Conservation (phyloP, 1,284 basidiomycete species). For the Xerocomus minutiporus region DNA sequence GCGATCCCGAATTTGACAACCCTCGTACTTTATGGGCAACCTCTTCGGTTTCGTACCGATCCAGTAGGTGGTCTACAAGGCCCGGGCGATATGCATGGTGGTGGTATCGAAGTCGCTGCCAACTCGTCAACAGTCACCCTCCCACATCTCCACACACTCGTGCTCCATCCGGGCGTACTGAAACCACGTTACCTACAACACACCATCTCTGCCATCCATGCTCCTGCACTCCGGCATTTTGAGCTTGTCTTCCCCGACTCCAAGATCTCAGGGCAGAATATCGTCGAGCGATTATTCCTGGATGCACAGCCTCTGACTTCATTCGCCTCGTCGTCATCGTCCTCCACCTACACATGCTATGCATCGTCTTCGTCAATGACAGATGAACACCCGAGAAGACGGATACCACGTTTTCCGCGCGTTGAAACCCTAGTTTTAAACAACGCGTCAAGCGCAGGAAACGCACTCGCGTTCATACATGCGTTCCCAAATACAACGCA, state of each 20-base stretch:
- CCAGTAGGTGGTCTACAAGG: conserved; percentile 10
- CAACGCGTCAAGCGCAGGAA: conserved; percentile 23
- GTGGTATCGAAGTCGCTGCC: background rate
- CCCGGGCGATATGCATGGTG: conserved; percentile 1
- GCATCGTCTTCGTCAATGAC: background rate
- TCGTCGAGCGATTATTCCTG: conserved; percentile 21
- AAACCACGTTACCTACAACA: conserved; percentile 34
- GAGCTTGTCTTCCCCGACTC: conserved; percentile 33
- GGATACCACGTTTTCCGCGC: conserved; percentile 22
- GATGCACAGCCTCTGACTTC: conserved; percentile 4
- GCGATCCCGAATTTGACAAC: conserved; percentile 24
- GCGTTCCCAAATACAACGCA: conserved; percentile 22
- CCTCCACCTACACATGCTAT: conserved; percentile 7
- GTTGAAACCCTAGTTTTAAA: conserved; percentile 28
- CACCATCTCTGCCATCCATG: conserved; percentile 27
- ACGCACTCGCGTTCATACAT: conserved; percentile 25
- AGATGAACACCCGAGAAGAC: conserved; percentile 4
- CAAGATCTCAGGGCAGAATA: conserved; percentile 25
- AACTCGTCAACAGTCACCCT: conserved; percentile 12
- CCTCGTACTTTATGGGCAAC: conserved; percentile 27
- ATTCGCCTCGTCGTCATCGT: conserved; percentile 1
- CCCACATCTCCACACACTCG: conserved; percentile 27
- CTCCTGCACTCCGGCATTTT: conserved; percentile 29
- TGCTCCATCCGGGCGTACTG: conserved; percentile 29
- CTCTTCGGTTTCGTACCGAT: conserved; percentile 24